Percentiles rank a stretch among this genome's conserved stretches.
Conservation (phyloP, 257 asterid genomes). For the Fraxinus anomala region DNA sequence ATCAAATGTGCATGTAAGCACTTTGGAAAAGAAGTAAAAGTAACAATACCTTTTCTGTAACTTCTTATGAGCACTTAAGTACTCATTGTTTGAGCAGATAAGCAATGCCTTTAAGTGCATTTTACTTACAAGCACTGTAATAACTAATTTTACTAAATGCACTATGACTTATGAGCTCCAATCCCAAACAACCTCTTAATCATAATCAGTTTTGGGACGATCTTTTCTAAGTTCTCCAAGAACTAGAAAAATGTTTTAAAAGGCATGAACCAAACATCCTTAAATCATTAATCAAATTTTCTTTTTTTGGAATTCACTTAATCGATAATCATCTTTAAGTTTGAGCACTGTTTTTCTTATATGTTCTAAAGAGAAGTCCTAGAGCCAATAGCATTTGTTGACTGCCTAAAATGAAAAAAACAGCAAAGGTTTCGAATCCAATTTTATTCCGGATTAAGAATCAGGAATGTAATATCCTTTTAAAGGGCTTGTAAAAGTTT, state of each 20-base stretch:
- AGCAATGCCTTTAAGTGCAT: neutral
- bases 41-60: no score
- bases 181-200: neutral
- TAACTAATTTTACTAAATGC: neutral
- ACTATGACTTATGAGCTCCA: neutral
- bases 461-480: neutral
- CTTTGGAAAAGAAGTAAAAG: no score
- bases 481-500: neutral
- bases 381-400: no score
- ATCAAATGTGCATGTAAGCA: no score
- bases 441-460: neutral
- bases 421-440: no score
- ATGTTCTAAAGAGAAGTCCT: neutral
- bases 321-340: neutral
- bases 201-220: neutral
- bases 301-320: neutral
- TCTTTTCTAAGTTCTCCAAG: conserved; percentile 3
- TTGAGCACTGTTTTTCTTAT: neutral
- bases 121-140: neutral
- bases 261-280: neutral
- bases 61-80: no score
- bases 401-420: no score
- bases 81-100: no score
- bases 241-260: neutral
- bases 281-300: neutral